Percentiles rank a stretch among this genome's conserved stretches.
These are phyloP conservation scores for Eimeria sp. DNA, from an alignment of 169 alveolate species.

Conservation along the genomic window DNA sequence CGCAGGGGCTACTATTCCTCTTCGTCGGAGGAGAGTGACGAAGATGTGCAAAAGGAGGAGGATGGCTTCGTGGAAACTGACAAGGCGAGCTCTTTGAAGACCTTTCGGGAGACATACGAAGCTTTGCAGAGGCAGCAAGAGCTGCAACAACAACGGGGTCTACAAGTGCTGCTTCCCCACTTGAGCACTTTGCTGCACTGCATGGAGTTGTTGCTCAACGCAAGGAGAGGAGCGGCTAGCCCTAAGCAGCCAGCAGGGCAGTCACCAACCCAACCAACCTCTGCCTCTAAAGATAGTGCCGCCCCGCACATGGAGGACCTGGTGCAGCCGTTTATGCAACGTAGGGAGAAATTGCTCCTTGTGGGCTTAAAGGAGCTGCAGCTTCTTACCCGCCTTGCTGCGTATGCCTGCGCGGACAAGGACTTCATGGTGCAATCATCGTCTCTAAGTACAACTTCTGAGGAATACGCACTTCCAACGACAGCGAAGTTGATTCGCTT, in stretches of 20 bases:
- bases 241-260: neutral
- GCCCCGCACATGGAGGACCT: neutral
- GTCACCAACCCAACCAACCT: neutral
- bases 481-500: constrained; percentile 65
- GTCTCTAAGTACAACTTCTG: neutral
- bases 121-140: constrained; percentile 47
- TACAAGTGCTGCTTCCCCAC: constrained; percentile 62
- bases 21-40: constrained; percentile 70
- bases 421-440: neutral
- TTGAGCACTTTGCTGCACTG: constrained; percentile 48
- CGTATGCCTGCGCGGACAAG: constrained; percentile 48
- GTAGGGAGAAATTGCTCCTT: constrained; percentile 35
- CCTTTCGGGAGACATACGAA: constrained; percentile 29
- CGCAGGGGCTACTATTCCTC: constrained; percentile 63
- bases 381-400: constrained; percentile 79
- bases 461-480: neutral
- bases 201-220: constrained; percentile 69
- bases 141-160: constrained; percentile 65
- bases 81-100: constrained; percentile 1
- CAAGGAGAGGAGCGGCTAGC: constrained; percentile 31
- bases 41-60: neutral
- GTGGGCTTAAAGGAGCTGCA: constrained; percentile 82
- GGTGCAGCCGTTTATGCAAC: neutral
- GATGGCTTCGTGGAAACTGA: constrained; percentile 1
- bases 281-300: neutral